phyloP scores from a whole-genome alignment of 345 rosid genomes.

The Ricinus communis region DNA sequence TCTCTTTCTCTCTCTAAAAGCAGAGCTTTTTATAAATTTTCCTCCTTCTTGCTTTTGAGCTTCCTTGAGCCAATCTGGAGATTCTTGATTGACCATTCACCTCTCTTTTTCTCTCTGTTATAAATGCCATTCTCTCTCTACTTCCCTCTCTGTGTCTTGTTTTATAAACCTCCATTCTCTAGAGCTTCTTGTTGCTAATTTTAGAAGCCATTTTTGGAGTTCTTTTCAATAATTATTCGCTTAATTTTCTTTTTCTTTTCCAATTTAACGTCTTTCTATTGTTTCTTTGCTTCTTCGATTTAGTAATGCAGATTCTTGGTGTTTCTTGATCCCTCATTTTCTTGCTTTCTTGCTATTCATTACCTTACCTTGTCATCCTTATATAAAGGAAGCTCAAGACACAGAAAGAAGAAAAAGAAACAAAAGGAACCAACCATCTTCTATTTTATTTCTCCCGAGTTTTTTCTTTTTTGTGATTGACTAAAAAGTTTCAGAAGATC shows the following conservation, averaged over 20 bases:
- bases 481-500: not conserved
- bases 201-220: not conserved
- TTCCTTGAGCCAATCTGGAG: slow-evolving; percentile 3
- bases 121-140: not conserved
- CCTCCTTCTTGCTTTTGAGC: slow-evolving; percentile 15
- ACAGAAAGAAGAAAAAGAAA: not conserved
- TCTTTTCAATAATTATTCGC: not conserved
- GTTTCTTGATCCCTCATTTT: slow-evolving; percentile 12
- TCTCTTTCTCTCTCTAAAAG: slow-evolving; percentile 11
- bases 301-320: slow-evolving; percentile 20
- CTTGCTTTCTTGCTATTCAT: slow-evolving; percentile 1
- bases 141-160: not conserved
- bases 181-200: not conserved
- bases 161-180: not conserved
- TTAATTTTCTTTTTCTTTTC: not conserved
- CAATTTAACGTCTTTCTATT: not conserved
- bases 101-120: not conserved
- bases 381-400: not conserved
- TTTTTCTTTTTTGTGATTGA: not conserved
- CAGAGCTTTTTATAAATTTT: not conserved
- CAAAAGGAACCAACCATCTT: not conserved
- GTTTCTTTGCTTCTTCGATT: slow-evolving; percentile 4
- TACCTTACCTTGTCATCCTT: not conserved
- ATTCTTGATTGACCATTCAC: slow-evolving; percentile 12
- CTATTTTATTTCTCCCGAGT: not conserved